Evolutionary conservation across 2,329 filamentous ascomycete species (phyloP), one percentile per base, ranked within the genome.

Genomic region (Corniculantispora saksenae): DNA sequence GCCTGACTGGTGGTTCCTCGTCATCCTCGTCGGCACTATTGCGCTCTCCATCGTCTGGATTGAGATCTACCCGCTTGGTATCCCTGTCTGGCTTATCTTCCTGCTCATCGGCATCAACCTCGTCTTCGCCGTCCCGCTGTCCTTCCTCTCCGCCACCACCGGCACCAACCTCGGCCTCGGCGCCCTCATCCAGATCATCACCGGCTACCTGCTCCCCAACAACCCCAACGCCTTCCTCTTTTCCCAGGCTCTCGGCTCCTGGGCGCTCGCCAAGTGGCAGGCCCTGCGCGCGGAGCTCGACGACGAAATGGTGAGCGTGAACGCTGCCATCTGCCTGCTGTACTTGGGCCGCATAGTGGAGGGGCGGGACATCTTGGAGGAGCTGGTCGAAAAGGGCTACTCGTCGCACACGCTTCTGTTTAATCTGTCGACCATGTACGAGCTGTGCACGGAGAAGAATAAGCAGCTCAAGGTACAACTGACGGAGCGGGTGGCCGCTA

Each of bases 341-440:
- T 98, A 98, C 74, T 86, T 89, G 0, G 93, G 94, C 4, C 84
- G 84, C 63, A 88, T 97, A 75, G 83, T 86, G 63, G 86, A 93
- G 81, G 91, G 92, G 1, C 86, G 87, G 17, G 77, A 81, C 15
- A 77, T 91, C 1, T 80, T 97, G 3, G 90, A 94, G 71, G 77
- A 79, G 0, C 78, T 96, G 13, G 81, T 93, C 0, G 82, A 86
- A 3, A 75, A 81, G 0, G 86, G 88, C 1, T 81, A 86, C 48
- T 86, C 87, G 0, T 97, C 94, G 65, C 89, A 91, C 68, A 91
- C 91, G 0, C 79, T 97, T 2, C 86, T 96, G 0, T 97, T 97
- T 78, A 98, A 98, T 74, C 78, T 99, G 15, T 88, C 89, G 13
- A 98, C 94, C 0, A 87, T 97, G 71, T 98, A 97, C 74, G 95